Conservation (phyloP, 768 basidiomycete species). For the Lenzites betulinus region DNA sequence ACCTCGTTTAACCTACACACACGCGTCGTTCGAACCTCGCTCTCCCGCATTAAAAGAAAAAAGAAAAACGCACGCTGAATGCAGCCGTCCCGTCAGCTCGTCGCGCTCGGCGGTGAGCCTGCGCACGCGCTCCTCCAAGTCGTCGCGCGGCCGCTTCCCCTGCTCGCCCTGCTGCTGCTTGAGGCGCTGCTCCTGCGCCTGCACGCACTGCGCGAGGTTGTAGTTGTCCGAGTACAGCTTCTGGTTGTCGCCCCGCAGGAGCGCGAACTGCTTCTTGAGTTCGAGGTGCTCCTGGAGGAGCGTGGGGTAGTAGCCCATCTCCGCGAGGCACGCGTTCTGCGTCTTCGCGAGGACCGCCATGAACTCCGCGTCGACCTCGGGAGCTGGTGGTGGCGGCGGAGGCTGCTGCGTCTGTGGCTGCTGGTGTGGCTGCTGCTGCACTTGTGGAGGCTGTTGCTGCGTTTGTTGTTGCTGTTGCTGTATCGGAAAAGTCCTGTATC, state of each 20-base stretch:
- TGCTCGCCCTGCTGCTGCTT: conserved; percentile 20
- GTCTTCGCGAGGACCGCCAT: conserved; percentile 18
- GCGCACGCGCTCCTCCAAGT: conserved; percentile 33
- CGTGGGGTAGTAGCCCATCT: conserved; percentile 45
- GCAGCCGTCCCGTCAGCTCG: conserved; percentile 8
- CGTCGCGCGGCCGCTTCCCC: conserved; percentile 23
- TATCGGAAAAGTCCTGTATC: too few relatives aligned
- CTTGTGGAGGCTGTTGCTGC: too few relatives aligned
- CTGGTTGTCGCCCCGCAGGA: conserved; percentile 29
- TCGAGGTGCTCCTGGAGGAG: conserved; percentile 40
- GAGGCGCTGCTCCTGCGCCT: conserved; percentile 35
- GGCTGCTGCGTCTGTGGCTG: too few relatives aligned
- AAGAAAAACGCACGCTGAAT: conserved; percentile 16
- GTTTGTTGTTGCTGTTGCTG: too few relatives aligned
- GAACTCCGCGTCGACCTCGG: conserved; percentile 1
- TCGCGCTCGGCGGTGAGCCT: conserved; percentile 25
- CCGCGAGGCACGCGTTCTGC: conserved; percentile 24
- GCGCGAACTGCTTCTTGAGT: conserved; percentile 33
- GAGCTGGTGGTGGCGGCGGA: background rate
- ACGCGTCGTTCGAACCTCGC: background rate
- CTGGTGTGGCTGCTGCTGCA: too few relatives aligned
- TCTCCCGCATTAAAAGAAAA: background rate
- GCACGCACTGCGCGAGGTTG: conserved; percentile 32
- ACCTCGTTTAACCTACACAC: conserved; percentile 18
- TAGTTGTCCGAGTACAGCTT: conserved; percentile 44